A percentile compares a stretch with the other conserved stretches of the same genome.
These are phyloP conservation scores for Macadamia integrifolia DNA, from an alignment of 164 flowering plant species.

Conservation along the genomic window DNA sequence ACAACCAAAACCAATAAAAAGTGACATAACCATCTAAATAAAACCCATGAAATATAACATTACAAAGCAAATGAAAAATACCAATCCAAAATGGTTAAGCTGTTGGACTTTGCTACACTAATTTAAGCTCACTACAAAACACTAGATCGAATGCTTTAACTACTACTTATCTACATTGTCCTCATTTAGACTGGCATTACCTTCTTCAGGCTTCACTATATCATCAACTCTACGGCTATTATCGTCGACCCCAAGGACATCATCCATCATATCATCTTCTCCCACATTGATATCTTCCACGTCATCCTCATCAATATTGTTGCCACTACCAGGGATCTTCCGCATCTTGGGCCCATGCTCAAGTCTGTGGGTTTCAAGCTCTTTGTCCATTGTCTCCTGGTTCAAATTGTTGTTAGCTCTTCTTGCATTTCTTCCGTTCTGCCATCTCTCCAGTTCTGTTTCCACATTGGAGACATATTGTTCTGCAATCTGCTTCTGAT, in stretches of 20 bases:
- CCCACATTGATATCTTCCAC: constrained; percentile 88
- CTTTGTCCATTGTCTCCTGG: constrained; percentile 98
- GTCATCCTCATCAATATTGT: constrained; percentile 87
- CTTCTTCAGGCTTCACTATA: constrained; percentile 35
- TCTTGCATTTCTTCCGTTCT: constrained; percentile 60
- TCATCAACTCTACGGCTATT: constrained; percentile 49
- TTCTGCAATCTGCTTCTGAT: constrained; percentile 77
- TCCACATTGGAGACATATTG: constrained; percentile 72
- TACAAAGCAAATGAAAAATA: not conserved
- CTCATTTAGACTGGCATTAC: constrained; percentile 28
- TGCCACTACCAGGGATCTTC: constrained; percentile 57
- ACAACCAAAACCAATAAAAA: not conserved
- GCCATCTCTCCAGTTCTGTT: constrained; percentile 84
- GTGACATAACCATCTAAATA: not conserved
- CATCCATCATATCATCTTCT: constrained; percentile 96
- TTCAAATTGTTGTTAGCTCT: constrained; percentile 47
- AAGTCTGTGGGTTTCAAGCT: constrained; percentile 85
- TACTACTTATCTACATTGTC: constrained; percentile 19
- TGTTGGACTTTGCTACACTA: too few relatives aligned
- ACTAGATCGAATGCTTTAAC: not conserved
- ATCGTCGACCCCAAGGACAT: constrained; percentile 77
- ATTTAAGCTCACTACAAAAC: too few relatives aligned
- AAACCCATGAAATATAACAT: not conserved
- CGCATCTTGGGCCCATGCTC: constrained; percentile 95
- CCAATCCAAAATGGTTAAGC: not conserved